Evolutionary conservation across 2,329 filamentous ascomycete species (phyloP).

Genomic region (Cladosporium sphaerospermum): DNA sequence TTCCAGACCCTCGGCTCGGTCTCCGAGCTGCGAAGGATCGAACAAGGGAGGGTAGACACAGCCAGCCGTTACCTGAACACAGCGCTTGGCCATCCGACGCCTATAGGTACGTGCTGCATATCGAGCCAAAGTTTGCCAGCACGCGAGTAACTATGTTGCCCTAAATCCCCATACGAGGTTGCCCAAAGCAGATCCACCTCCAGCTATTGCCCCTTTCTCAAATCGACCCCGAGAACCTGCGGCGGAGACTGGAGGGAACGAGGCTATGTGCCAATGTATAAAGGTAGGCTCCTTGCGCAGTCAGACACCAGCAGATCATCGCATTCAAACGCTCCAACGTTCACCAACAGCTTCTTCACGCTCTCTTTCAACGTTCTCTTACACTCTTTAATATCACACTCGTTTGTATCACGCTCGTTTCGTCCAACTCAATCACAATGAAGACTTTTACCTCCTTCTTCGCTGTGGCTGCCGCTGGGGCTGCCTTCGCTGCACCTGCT

Average conservation of each 20-base stretch:
- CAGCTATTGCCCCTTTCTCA: background rate
- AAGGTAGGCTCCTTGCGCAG: background rate
- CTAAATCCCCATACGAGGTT: too few relatives aligned
- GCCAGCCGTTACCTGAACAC: too few relatives aligned
- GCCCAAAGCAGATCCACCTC: background rate
- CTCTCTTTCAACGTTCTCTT: background rate
- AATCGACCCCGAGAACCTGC: too few relatives aligned
- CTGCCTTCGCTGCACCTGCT: constrained; percentile 8
- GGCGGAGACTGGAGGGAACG: background rate
- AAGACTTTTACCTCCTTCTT: constrained; percentile 5
- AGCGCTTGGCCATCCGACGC: background rate
- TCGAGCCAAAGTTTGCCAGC: background rate
- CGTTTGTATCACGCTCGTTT: constrained; percentile 3
- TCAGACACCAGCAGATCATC: background rate
- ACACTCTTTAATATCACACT: background rate
- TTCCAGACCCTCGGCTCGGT: too few relatives aligned
- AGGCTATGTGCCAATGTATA: background rate
- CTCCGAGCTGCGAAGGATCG: too few relatives aligned
- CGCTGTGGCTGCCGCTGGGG: constrained; percentile 6
- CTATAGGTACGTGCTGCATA: constrained; percentile 7
- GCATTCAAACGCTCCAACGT: constrained; percentile 1
- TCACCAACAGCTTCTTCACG: constrained; percentile 8
- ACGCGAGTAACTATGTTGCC: background rate
- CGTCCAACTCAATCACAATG: constrained; percentile 4
- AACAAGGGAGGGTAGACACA: too few relatives aligned